Evolutionary conservation across 345 rosid species (phyloP), one percentile per base, ranked within the genome.

Genomic region (Bruguiera sexangula): DNA sequence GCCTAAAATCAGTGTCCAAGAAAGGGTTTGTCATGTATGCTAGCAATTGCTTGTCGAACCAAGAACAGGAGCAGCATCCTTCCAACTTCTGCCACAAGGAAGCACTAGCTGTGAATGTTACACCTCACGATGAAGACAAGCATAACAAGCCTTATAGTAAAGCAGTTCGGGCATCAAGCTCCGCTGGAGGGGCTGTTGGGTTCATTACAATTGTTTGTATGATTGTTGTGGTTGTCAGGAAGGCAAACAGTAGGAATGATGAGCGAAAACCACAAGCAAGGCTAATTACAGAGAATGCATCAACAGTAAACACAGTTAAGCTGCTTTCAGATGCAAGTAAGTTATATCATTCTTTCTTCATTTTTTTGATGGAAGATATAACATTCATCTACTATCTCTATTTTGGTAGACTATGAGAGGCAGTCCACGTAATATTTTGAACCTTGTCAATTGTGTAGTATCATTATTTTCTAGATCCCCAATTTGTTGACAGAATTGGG

Each of bases 261-360:
- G 68, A n/a, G 31, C 74, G 70, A 59, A 65, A 31, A 22, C n/a
- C 76, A 46, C 71, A 71, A 10, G 60, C 79, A 30, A 82, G 77
- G 78, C 27, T 75, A 11, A 79, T 72, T 18, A 50, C 29, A 31
- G 83, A 80, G 71, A 83, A 80, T 10, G 79, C 61, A 8, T 69
- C 83, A 8, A 57, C 79, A 8, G 5, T 62, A 4, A 78, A 80
- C 79, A 77, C 84, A 18, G 74, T 78, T n/a, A 86, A 83, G 81
- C 75, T 88, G 56, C 82, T 88, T 30, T 81, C 88, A 20, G 86
- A 88, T 80, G 93, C 93, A 68, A 84, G 93, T 86, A 75, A 81
- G 87, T 53, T 70, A 51, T 43, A 20, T 18, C 30, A 9, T 37
- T 56, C 26, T 66, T 31, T 15, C 16, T 5, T 50, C 48, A 22